A percentile compares a stretch with the other conserved stretches of the same genome.
Evolutionary conservation across 306 rosid species (phyloP).

Genomic region (Corylus americana): DNA sequence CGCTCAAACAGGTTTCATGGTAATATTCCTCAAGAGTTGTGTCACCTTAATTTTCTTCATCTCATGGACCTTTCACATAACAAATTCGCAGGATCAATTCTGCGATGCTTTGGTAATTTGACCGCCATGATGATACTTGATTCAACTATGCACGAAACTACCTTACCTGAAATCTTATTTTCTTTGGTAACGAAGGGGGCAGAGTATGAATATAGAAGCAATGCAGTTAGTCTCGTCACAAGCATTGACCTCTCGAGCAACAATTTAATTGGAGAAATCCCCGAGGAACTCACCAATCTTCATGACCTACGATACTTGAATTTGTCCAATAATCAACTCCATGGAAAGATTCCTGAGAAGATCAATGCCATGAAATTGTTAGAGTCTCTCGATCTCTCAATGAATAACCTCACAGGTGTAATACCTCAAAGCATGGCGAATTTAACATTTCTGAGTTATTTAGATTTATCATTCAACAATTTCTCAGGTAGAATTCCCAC

Average conservation of each 20-base stretch:
- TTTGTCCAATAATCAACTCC: slow-evolving; percentile 3
- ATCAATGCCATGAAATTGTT: slow-evolving; percentile 21
- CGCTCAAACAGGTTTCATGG: too few species aligned
- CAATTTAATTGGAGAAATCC: neutral
- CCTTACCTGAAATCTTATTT: too few species aligned
- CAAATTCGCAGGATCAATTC: slow-evolving; percentile 22
- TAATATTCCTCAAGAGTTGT: too few species aligned
- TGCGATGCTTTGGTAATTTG: neutral
- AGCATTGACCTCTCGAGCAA: slow-evolving; percentile 32
- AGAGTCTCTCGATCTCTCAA: slow-evolving; percentile 34
- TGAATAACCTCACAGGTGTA: slow-evolving; percentile 14
- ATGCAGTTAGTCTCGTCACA: slow-evolving; percentile 16
- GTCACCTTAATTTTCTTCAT: too few species aligned
- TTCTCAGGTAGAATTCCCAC: slow-evolving; percentile 32
- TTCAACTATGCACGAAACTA: too few species aligned
- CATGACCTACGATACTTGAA: neutral
- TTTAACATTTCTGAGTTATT: slow-evolving; percentile 25
- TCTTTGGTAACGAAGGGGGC: too few species aligned
- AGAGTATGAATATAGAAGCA: neutral
- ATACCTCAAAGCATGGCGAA: neutral
- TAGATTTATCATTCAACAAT: slow-evolving; percentile 34
- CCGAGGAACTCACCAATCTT: too few species aligned
- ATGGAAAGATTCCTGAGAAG: slow-evolving; percentile 4
- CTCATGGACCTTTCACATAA: slow-evolving; percentile 39
- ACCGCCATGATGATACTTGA: neutral